phyloP scores from a whole-genome alignment of 2,329 filamentous ascomycete species.

The Aureobasidium sp. region DNA sequence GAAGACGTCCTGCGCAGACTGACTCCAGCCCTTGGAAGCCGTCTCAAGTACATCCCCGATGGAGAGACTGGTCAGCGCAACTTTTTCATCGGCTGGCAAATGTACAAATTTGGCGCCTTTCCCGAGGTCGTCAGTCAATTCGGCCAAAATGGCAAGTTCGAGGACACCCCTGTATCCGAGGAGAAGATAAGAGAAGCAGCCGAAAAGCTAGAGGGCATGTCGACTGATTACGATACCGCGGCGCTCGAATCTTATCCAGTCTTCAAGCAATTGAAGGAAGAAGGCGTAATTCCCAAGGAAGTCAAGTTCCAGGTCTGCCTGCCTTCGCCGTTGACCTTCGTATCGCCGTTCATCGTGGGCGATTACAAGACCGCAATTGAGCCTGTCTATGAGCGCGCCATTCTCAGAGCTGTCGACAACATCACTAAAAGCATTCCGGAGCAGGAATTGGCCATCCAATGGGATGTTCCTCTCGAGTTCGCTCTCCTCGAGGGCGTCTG shows the following conservation, averaged over 20 bases:
- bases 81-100: conserved; percentile 31
- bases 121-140: conserved; percentile 8
- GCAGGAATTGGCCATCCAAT: conserved; percentile 31
- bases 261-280: conserved; percentile 26
- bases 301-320: conserved; percentile 32
- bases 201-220: conserved; percentile 16
- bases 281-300: conserved; percentile 25
- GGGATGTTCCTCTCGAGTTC: conserved; percentile 31
- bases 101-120: conserved; percentile 24
- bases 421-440: conserved; percentile 30
- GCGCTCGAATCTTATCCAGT: conserved; percentile 30
- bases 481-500: conserved; percentile 27
- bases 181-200: conserved; percentile 11
- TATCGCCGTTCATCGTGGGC: conserved; percentile 18
- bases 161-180: background rate
- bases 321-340: conserved; percentile 22
- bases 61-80: conserved; percentile 35
- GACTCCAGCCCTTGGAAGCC: conserved; percentile 26
- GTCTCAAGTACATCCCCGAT: conserved; percentile 35
- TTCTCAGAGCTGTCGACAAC: conserved; percentile 25
- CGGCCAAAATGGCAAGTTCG: background rate
- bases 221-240: conserved; percentile 29
- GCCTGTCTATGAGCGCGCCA: conserved; percentile 29
- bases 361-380: conserved; percentile 27
- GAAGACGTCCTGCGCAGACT: conserved; percentile 30